Evolutionary conservation across 805 yeast genomes (phyloP).

Genomic region (Starmerella stigmatis): DNA sequence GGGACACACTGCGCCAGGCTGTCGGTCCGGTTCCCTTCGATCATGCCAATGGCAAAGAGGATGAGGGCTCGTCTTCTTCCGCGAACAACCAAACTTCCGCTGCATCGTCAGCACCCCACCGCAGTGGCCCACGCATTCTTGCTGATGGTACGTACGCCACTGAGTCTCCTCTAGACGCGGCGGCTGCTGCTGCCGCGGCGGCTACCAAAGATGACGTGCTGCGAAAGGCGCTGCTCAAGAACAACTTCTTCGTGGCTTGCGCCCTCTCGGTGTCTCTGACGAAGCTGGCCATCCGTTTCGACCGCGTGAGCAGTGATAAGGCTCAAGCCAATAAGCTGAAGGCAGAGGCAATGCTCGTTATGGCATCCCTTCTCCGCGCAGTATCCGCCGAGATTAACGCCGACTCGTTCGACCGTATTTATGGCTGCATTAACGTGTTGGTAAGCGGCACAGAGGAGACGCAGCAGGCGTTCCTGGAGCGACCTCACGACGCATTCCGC

Average conservation of each 20-base stretch:
- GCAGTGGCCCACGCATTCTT: constrained; percentile 56
- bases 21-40: constrained; percentile 85
- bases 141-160: constrained; percentile 99
- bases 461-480: constrained; percentile 69
- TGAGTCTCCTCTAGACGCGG: constrained; percentile 61
- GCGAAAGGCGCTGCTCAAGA: constrained; percentile 68
- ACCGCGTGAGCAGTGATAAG: constrained; percentile 13
- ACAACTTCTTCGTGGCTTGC: constrained; percentile 85
- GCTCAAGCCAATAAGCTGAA: constrained; percentile 63
- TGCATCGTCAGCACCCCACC: constrained; percentile 22
- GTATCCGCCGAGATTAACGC: constrained; percentile 85
- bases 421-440: constrained; percentile 74
- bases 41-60: constrained; percentile 29
- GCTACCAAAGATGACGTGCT: constrained; percentile 33
- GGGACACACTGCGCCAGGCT: constrained; percentile 74
- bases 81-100: no score
- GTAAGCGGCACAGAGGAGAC: constrained; percentile 42
- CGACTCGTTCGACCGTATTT: constrained; percentile 89
- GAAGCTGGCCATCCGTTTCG: constrained; percentile 70
- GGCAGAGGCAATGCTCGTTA: constrained; percentile 87
- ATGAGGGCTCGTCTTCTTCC: constrained; percentile 30
- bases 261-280: constrained; percentile 80
- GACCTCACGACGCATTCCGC: constrained; percentile 76
- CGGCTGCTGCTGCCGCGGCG: constrained; percentile 34
- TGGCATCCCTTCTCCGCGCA: constrained; percentile 83